These are phyloP conservation scores for Talinum fruticosum DNA, from an alignment of 148 eudicot genomes.

Conservation along the genomic window DNA sequence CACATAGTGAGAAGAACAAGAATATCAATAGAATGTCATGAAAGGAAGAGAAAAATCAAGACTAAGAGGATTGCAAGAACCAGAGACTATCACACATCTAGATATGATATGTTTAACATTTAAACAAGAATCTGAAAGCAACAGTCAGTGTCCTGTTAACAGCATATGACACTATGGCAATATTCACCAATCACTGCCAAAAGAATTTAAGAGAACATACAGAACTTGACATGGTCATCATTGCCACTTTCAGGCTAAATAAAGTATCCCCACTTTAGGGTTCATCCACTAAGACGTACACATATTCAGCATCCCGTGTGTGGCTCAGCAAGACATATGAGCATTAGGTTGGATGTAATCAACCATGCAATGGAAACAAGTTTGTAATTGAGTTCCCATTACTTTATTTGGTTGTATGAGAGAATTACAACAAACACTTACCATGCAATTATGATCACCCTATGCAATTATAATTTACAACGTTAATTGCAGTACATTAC, in stretches of 20 bases:
- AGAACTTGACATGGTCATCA: too few species aligned
- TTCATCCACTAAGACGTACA: background rate
- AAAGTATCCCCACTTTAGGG: background rate
- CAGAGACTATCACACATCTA: background rate
- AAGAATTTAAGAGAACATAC: background rate
- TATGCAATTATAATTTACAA: too few species aligned
- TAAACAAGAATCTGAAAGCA: too few species aligned
- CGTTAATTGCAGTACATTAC: too few species aligned
- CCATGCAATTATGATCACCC: too few species aligned
- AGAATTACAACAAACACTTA: too few species aligned
- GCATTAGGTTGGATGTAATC: too few species aligned
- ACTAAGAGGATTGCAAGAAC: background rate
- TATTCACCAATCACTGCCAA: background rate
- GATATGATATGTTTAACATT: too few species aligned
- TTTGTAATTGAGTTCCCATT: too few species aligned
- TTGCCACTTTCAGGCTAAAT: too few species aligned
- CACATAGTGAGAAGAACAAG: background rate
- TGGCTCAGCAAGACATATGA: background rate
- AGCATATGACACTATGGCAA: background rate
- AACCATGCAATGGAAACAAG: too few species aligned
- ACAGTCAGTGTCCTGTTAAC: background rate
- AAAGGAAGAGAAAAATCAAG: conserved; percentile 11
- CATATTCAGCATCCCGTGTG: background rate
- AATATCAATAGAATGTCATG: background rate
- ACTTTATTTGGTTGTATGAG: too few species aligned